Conservation (phyloP, 306 rosid genomes). For the Luffa aegyptiaca region DNA sequence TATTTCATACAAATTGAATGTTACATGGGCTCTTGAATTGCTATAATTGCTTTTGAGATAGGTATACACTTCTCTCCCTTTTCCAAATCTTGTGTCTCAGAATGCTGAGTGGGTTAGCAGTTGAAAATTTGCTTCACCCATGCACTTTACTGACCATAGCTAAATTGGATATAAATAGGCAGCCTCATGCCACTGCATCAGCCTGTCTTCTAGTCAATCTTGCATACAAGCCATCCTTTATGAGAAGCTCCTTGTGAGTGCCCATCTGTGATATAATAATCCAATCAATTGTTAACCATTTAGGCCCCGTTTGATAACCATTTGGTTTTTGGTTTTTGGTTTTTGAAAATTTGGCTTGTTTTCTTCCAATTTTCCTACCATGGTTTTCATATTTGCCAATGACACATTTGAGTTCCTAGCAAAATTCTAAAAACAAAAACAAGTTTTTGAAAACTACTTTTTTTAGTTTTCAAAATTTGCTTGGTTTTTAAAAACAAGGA, state of each 20-base stretch:
- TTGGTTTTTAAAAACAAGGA: no score
- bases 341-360: no score
- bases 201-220: slow-evolving; percentile 69
- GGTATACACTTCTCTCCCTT: not conserved
- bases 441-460: no score
- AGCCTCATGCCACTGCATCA: slow-evolving; percentile 55
- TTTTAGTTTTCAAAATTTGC: no score
- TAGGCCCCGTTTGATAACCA: no score
- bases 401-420: no score
- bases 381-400: no score
- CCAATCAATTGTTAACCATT: no score
- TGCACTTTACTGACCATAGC: not conserved
- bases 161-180: not conserved
- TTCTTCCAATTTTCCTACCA: no score
- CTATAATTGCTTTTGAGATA: not conserved
- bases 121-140: not conserved
- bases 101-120: not conserved
- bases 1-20: not conserved
- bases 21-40: not conserved
- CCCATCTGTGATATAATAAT: slow-evolving; percentile 37
- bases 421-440: no score
- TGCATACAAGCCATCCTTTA: slow-evolving; percentile 68
- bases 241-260: slow-evolving; percentile 73
- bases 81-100: not conserved
- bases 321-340: no score